Percentiles rank a stretch among this genome's conserved stretches.
Conservation (phyloP, 2,329 filamentous ascomycete genomes). For the Aureobasidium melanogenum region DNA sequence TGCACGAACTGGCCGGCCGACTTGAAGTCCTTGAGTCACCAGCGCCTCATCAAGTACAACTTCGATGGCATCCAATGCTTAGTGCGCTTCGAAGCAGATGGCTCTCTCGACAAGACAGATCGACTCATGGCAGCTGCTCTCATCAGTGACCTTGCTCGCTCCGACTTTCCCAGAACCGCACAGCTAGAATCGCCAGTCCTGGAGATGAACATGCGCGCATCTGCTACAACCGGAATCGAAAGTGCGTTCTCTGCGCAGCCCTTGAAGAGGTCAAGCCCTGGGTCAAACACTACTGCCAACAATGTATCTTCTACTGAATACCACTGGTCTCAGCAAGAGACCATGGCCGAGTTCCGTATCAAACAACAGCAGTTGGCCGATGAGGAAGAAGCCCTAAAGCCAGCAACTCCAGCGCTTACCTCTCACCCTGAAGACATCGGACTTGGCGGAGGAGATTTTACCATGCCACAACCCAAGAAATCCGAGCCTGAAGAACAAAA, state of each 20-base stretch:
- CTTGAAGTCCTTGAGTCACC: neutral
- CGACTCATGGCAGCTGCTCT: neutral
- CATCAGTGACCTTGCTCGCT: neutral
- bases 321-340: neutral
- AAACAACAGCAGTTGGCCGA: neutral
- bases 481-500: neutral
- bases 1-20: neutral
- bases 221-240: neutral
- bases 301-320: neutral
- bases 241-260: neutral
- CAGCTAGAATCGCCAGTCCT: neutral
- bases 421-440: neutral
- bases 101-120: neutral
- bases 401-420: neutral
- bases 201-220: neutral
- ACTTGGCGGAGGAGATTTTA: neutral
- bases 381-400: too few species aligned
- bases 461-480: neutral
- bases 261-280: neutral
- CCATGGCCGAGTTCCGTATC: neutral
- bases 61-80: neutral
- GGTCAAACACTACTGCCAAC: neutral
- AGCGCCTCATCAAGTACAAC: neutral
- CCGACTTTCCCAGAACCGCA: neutral
- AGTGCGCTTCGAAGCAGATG: neutral